Base-by-base conservation (phyloP, 2,329 filamentous ascomycete species). In the Fonsecaea erecta region DNA sequence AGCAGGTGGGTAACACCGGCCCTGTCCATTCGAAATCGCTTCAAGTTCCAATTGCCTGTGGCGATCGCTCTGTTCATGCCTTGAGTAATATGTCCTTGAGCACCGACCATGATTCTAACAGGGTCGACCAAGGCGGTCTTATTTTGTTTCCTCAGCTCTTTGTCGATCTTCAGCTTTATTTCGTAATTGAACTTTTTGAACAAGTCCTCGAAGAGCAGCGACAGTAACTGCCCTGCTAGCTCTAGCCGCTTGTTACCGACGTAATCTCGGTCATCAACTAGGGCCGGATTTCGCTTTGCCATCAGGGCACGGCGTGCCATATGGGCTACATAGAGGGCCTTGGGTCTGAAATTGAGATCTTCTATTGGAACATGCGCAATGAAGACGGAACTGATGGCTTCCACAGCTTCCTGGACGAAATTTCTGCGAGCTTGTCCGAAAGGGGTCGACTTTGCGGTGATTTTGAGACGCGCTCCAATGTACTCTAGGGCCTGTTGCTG, bases 1-100 rank as follows among this genome's bases (percentile, higher is more conserved):
- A 99, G 83, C 46, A 99, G 93, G 77, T 99, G 95, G 0, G 96
- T 98, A 24, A 99, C 93, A 75, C 95, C 95, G 24, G 95, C 94
- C 75, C 94, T 86, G 75, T 98, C 96, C 95, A 99, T 99, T 78
- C 94, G 93, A 82, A 99, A 99, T 76, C 96, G 92, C 79, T 97
- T 97, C 71, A 99, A 85, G 68, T 86, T 97, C 95, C 95, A 99
- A 75, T 99, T 99, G 21, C 95, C 95, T 0, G 95, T 98, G 60
- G 96, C 93, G 65, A 99, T 97, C 7, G 95, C 94, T 67, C 96
- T 88, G 77, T 97, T 96, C 85, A 99, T 92, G 12, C 95, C 95
- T 71, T 90, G 85, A 0, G 93, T 96, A 71, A 99, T 98, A 73
- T 90, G 89, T 71, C 91, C 91, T 61, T 92, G 91, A 71, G 95